These are phyloP conservation scores for Musa beccarii DNA, from an alignment of 176 grass and related monocot species.

Conservation along the genomic window DNA sequence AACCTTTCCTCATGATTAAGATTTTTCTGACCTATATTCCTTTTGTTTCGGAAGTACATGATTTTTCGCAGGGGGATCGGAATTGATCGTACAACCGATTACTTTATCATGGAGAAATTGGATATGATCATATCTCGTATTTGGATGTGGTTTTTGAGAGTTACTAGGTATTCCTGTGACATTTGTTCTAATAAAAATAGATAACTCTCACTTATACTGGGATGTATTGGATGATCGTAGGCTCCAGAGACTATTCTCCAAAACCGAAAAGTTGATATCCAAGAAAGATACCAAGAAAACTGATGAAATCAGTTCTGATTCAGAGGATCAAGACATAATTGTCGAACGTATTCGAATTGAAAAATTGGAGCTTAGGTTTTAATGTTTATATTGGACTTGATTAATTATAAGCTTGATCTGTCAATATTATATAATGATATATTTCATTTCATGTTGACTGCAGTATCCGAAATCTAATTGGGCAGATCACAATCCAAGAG, in stretches of 20 bases:
- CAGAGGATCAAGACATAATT: conserved; percentile 39
- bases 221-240: conserved; percentile 19
- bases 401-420: conserved; percentile 4
- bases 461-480: conserved; percentile 63
- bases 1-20: not conserved
- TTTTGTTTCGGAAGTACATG: conserved; percentile 51
- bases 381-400: not conserved
- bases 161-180: conserved; percentile 43
- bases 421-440: not conserved
- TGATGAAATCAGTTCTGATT: conserved; percentile 37
- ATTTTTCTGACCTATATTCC: not conserved
- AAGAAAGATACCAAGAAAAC: conserved; percentile 59
- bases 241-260: conserved; percentile 53
- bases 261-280: conserved; percentile 18
- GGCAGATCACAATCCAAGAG: conserved; percentile 69
- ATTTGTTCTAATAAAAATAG: conserved; percentile 9
- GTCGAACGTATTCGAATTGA: conserved; percentile 73
- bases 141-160: conserved; percentile 63
- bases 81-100: conserved; percentile 62
- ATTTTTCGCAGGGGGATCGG: conserved; percentile 87
- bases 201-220: not conserved
- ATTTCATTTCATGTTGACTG: not conserved
- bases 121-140: conserved; percentile 71
- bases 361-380: conserved; percentile 87
- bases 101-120: conserved; percentile 85